A percentile compares a stretch with the other conserved stretches of the same genome.
phyloP scores from a whole-genome alignment of 306 rosid species.

The Prunus mongolica region DNA sequence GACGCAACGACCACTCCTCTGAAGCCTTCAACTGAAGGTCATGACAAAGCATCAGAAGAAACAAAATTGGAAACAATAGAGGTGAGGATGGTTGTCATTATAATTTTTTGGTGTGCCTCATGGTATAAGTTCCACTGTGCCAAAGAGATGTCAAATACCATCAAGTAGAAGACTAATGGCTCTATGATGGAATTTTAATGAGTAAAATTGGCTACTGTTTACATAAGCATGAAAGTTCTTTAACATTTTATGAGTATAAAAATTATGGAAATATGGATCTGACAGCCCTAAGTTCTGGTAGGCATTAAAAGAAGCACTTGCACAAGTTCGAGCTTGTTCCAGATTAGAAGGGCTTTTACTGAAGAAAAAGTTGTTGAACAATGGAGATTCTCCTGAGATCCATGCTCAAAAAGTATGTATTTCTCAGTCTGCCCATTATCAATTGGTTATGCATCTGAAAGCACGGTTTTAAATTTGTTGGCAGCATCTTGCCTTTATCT shows the following conservation, averaged over 20 bases:
- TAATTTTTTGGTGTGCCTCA: not conserved
- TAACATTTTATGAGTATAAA: not conserved
- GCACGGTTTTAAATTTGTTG: not conserved
- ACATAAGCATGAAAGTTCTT: not conserved
- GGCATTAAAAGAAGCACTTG: constrained; percentile 80
- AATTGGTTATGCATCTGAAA: constrained; percentile 6
- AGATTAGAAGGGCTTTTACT: constrained; percentile 77
- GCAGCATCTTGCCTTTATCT: not conserved
- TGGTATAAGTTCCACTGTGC: not conserved
- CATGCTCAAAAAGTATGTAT: constrained; percentile 82
- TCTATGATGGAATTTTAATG: not conserved
- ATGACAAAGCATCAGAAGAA: constrained; percentile 49
- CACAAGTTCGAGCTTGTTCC: constrained; percentile 82
- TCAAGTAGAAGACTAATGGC: not conserved
- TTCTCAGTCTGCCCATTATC: constrained; percentile 7
- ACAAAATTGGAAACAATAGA: constrained; percentile 57
- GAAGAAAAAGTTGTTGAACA: constrained; percentile 59
- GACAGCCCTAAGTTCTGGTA: constrained; percentile 31
- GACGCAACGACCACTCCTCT: constrained; percentile 45
- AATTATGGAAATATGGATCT: constrained; percentile 16
- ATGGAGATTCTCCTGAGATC: constrained; percentile 77
- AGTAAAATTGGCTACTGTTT: not conserved
- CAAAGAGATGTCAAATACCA: not conserved
- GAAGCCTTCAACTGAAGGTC: constrained; percentile 44
- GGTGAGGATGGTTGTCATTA: constrained; percentile 39